phyloP scores from a whole-genome alignment of 768 basidiomycete species.

The Botryobasidium botryosum region DNA sequence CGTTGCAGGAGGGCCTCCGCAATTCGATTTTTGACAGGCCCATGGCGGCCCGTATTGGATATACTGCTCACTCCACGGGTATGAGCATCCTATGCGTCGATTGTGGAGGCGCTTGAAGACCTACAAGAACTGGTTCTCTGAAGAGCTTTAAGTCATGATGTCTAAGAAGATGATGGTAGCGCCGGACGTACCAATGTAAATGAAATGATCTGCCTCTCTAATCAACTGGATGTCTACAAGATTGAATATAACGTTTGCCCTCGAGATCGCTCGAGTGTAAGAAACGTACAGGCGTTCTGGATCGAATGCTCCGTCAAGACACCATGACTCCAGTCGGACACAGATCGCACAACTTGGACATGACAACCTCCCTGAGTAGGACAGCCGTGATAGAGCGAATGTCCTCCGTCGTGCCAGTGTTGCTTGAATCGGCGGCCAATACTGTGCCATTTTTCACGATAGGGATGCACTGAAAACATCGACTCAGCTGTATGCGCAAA shows the following conservation, averaged over 20 bases:
- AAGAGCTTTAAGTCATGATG: neutral
- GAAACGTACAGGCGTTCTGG: conserved; percentile 65
- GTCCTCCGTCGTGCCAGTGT: conserved; percentile 26
- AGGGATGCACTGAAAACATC: conserved; percentile 37
- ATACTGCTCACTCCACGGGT: conserved; percentile 57
- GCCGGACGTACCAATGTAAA: conserved; percentile 63
- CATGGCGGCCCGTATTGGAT: conserved; percentile 46
- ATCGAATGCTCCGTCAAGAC: conserved; percentile 80
- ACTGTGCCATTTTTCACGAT: conserved; percentile 40
- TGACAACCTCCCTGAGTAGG: conserved; percentile 34
- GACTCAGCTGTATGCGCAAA: neutral
- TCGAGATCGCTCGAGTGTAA: neutral
- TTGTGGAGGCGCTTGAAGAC: neutral
- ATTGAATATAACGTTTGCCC: neutral
- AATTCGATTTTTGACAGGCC: conserved; percentile 65
- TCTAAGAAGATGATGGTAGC: neutral
- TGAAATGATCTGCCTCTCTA: conserved; percentile 66
- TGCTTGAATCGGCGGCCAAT: conserved; percentile 46
- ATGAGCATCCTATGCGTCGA: conserved; percentile 20
- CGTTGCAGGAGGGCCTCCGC: conserved; percentile 69
- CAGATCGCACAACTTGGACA: conserved; percentile 72
- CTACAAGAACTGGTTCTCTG: conserved; percentile 72
- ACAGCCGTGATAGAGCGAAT: neutral
- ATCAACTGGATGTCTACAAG: conserved; percentile 58
- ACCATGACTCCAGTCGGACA: conserved; percentile 92